Base-by-base conservation (phyloP, 768 basidiomycete species). In the Ramaria sp. region DNA sequence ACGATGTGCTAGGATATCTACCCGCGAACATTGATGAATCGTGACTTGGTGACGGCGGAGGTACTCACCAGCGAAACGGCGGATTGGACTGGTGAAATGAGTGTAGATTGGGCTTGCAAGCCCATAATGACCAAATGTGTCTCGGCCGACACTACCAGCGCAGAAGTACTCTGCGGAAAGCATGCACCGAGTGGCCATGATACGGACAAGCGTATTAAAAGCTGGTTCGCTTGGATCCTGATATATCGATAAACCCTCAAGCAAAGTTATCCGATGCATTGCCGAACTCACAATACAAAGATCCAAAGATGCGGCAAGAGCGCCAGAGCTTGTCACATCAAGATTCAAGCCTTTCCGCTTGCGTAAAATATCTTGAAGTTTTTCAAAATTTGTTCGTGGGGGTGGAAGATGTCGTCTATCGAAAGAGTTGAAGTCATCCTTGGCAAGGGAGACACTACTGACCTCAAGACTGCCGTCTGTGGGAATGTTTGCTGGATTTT, bases 131-230 rank as follows among this genome's bases (percentile, higher is more conserved):
- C 89, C 87, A 67, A 97, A 99, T 0, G 91, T 86, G 61, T 96
- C 93, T 50, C 85, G 81, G 0, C 86, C 81, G 2, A 97, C 92
- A 62, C 91, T 93, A 9, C 96, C 95, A 0, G 94, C 89, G 67
- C 89, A 91, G 72, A 98, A 97, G 69, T 99, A 99, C 68, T 99
- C 96, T 19, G 96, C 96, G 0, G 94, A 86, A 24, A 97, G 77
- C 96, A 99, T 99, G 68, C 96, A 97, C 31, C 96, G 77, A 3
- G 95, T 98, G 2, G 96, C 94, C 94, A 99, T 97, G 69, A 99
- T 98, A 42, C 96, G 84, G 38, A 99, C 95, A 17, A 98, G 80
- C 0, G 93, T 98, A 64, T 98, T 99, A 77, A 99, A 98, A 0
- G 91, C 84, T 0, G 93, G 89, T 63, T 91, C 83, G 17, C 71